Base-by-base conservation (phyloP, 2,329 filamentous ascomycete genomes). In the Teratosphaeria nubilosa region DNA sequence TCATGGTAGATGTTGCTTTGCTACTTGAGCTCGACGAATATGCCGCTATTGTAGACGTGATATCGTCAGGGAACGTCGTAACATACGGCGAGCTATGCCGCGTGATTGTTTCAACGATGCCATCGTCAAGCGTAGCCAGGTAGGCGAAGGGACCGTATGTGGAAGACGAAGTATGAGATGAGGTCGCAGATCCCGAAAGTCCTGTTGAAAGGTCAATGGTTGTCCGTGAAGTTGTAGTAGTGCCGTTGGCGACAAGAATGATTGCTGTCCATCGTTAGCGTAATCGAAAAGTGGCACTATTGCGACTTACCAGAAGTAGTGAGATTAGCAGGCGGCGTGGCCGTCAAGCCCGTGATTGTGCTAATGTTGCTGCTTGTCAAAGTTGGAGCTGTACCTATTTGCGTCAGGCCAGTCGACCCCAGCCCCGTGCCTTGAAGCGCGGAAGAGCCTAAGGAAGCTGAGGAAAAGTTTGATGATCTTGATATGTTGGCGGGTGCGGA, bases 61-160 rank as follows among this genome's bases (percentile, higher is more conserved):
- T 55, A 20, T 66, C 68, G 54, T 65, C 61, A 5, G 57, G 45
- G 13, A 69, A 60, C 10, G 67, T 68, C 5, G 68, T 70, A 11
- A 61, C 62, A 53, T 66, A 70, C 13, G 63, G 51, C 7, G 56
- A 48, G 54, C 57, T 56, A 24, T 60, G 62, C 20, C 60, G 60
- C 1, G 66, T 64, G 30, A 71, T 54, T 3, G 64, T 68, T 13
- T 62, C 53, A 2, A 64, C 60, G n/a, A 60, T 54, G 20, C 68
- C 68, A 56, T 68, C 55, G 14, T 57, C 53, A 16, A 69, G 62
- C 2, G 68, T 69, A 11, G 63, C 62, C n/a, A 67, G 41, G 56
- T 64, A 67, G 22, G 64, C 50, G 13, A 48, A 41, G 27, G 55
- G 56, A 32, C 56, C 56, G 37, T 63, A 55, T 27, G 59, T 58